A percentile compares a stretch with the other conserved stretches of the same genome.
Conservation (phyloP, 495 filamentous ascomycete species). For the Pseudotulostoma volvatum region DNA sequence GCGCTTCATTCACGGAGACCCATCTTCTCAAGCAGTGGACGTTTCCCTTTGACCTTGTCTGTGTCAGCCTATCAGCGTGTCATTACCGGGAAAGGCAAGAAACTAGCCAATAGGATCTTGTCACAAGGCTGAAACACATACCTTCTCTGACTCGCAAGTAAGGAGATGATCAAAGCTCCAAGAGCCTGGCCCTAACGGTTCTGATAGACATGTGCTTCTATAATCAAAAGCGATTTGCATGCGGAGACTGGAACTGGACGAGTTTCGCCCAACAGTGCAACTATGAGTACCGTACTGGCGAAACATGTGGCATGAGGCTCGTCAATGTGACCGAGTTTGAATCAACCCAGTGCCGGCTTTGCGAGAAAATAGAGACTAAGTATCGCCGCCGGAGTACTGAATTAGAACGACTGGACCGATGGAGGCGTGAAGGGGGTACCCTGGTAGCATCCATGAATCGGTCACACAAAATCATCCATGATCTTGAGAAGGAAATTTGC, state of each 20-base stretch:
- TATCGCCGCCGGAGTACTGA: conserved; percentile 58
- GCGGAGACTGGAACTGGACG: conserved; percentile 92
- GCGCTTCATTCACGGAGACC: conserved; percentile 3
- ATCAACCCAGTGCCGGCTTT: conserved; percentile 55
- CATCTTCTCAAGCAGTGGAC: not conserved
- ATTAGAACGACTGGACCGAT: conserved; percentile 61
- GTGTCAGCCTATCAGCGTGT: not conserved
- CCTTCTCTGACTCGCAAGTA: conserved; percentile 1
- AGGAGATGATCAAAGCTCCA: conserved; percentile 9
- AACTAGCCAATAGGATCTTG: conserved; percentile 24
- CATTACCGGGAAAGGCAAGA: not conserved
- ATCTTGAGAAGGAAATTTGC: conserved; percentile 47
- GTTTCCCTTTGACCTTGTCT: not conserved
- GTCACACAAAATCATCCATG: conserved; percentile 44
- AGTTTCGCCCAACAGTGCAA: conserved; percentile 88
- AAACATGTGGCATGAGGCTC: conserved; percentile 94
- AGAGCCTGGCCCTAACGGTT: conserved; percentile 17
- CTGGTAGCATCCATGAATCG: conserved; percentile 69
- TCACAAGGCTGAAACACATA: conserved; percentile 1
- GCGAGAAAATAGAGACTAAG: conserved; percentile 86
- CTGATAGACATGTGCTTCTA: conserved; percentile 40
- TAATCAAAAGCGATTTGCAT: conserved; percentile 41
- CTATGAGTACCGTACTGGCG: conserved; percentile 90
- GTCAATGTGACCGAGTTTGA: conserved; percentile 51
- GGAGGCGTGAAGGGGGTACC: conserved; percentile 53